Conservation (phyloP, 169 alveolate species). For the Cryptosporidium viatorum region DNA sequence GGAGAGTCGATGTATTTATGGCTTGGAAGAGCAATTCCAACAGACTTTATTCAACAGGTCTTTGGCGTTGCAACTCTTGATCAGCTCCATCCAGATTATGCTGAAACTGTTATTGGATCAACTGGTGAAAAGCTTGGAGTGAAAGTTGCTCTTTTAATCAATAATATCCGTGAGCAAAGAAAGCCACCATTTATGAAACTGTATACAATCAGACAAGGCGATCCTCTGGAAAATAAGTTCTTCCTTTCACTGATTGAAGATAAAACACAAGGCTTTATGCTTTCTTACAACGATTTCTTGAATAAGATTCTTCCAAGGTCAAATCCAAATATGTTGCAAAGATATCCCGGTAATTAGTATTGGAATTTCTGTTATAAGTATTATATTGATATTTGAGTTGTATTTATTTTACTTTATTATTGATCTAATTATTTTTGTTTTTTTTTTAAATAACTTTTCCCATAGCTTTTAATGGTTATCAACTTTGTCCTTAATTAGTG, state of each 20-base stretch:
- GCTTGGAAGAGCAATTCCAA: constrained; percentile 85
- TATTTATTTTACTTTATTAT: neutral
- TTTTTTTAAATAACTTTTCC: neutral
- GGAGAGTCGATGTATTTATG: constrained; percentile 89
- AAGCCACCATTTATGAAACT: constrained; percentile 77
- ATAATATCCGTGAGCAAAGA: constrained; percentile 80
- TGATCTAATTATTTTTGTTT: neutral
- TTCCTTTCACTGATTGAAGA: constrained; percentile 70
- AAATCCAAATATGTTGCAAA: constrained; percentile 39
- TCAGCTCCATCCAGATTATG: constrained; percentile 74
- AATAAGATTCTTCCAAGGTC: constrained; percentile 63
- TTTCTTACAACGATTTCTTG: constrained; percentile 70
- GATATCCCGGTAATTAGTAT: constrained; percentile 41
- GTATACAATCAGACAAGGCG: constrained; percentile 74
- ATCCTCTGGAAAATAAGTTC: constrained; percentile 69
- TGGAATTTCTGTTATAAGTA: neutral
- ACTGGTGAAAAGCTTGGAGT: constrained; percentile 81
- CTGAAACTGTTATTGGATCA: constrained; percentile 74
- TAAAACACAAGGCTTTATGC: constrained; percentile 73
- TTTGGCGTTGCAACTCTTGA: constrained; percentile 76
- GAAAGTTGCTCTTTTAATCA: constrained; percentile 79
- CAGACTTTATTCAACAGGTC: constrained; percentile 66
- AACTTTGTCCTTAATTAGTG: neutral
- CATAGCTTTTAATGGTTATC: no score
- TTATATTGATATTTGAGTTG: neutral